These are phyloP conservation scores for Carex scoparia DNA, from an alignment of 176 grass and related monocot genomes.

Conservation along the genomic window DNA sequence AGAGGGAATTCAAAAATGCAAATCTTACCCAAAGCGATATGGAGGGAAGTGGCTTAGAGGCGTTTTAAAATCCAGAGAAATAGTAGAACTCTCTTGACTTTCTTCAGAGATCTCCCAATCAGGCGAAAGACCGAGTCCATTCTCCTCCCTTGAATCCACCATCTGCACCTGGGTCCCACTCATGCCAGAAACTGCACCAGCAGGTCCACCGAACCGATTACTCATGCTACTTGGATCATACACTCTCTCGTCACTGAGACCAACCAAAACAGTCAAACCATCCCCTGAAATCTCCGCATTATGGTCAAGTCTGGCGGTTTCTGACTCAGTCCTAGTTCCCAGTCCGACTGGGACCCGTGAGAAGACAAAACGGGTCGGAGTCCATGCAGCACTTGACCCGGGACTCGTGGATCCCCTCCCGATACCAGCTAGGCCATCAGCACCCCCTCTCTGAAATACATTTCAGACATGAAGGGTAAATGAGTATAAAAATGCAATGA, in stretches of 20 bases:
- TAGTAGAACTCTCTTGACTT: constrained; percentile 28
- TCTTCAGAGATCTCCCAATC: constrained; percentile 67
- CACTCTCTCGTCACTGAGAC: constrained; percentile 61
- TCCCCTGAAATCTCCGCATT: constrained; percentile 73
- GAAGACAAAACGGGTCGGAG: constrained; percentile 85
- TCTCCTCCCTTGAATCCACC: constrained; percentile 56
- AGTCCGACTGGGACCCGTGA: constrained; percentile 85
- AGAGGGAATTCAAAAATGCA: neutral
- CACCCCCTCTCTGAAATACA: constrained; percentile 48
- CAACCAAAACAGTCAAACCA: constrained; percentile 90
- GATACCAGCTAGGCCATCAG: constrained; percentile 91
- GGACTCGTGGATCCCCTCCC: constrained; percentile 69
- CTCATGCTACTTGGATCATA: constrained; percentile 52
- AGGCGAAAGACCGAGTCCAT: constrained; percentile 37
- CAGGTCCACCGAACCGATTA: constrained; percentile 34
- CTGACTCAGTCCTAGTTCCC: constrained; percentile 84
- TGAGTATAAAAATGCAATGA: neutral
- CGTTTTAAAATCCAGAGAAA: constrained; percentile 95
- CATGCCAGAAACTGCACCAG: constrained; percentile 51
- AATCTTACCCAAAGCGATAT: constrained; percentile 88
- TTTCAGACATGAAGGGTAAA: neutral
- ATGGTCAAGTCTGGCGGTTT: constrained; percentile 62
- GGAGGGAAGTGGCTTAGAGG: constrained; percentile 89
- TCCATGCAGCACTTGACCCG: constrained; percentile 69
- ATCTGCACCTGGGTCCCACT: constrained; percentile 65